phyloP scores from a whole-genome alignment of 1,284 basidiomycete species.

The Xerocomus cyaneibrunnescens region DNA sequence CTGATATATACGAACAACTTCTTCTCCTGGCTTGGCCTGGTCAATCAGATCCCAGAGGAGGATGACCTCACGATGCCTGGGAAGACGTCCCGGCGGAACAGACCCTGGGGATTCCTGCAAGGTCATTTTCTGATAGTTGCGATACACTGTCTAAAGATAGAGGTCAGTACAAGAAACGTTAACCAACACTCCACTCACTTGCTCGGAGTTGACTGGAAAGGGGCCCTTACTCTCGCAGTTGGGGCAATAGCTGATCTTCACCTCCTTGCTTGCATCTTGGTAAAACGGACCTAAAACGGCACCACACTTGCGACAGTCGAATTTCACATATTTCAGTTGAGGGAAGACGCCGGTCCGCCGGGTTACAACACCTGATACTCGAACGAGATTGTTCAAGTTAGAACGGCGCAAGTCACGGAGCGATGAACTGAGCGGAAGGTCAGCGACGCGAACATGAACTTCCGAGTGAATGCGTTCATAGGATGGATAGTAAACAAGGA shows the following conservation, averaged over 20 bases:
- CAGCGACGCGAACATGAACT: constrained; percentile 95
- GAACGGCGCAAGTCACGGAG: constrained; percentile 92
- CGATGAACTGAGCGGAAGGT: constrained; percentile 87
- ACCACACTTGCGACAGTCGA: constrained; percentile 94
- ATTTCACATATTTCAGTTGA: constrained; percentile 99
- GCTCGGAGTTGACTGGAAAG: constrained; percentile 96
- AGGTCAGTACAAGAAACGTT: not conserved
- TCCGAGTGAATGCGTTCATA: constrained; percentile 98
- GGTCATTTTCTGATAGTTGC: constrained; percentile 99
- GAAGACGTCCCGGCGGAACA: constrained; percentile 95
- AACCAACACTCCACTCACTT: constrained; percentile 45
- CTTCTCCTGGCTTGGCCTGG: constrained; percentile 96
- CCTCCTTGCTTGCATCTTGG: constrained; percentile 94
- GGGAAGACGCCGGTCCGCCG: constrained; percentile 96
- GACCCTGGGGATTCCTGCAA: constrained; percentile 98
- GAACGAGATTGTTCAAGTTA: constrained; percentile 94
- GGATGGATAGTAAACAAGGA: constrained; percentile 93
- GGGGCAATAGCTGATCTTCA: constrained; percentile 92
- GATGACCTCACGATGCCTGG: constrained; percentile 95
- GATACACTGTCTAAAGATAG: constrained; percentile 84
- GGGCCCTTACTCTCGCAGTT: constrained; percentile 94
- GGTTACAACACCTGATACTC: constrained; percentile 97
- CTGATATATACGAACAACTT: constrained; percentile 66
- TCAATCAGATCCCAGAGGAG: constrained; percentile 98
- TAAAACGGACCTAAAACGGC: constrained; percentile 95